Evolutionary conservation across 2,329 filamentous ascomycete species (phyloP), one percentile per base, ranked within the genome.

Genomic region (Talaromyces rugulosus): DNA sequence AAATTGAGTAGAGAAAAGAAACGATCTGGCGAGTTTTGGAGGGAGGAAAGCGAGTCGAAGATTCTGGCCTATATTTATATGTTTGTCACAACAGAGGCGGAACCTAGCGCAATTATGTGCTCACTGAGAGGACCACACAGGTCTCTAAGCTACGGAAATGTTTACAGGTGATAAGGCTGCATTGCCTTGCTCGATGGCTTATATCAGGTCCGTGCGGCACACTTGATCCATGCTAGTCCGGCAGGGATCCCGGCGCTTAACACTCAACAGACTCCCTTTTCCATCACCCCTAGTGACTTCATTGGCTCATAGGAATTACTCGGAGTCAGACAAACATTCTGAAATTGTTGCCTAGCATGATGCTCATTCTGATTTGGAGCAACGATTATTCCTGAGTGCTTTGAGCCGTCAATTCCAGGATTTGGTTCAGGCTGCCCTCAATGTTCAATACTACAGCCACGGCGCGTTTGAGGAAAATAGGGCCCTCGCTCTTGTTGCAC

Each of bases 361-460:
- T 34, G 53, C 53, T 40, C 30, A 55, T 40, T 33, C 33, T 40
- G 16, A 33, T 33, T 55, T 30, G 7, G 53, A 40, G 61, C 62
- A 47, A 50, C 30, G 57, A 59, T n/a, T 54, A 14, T 59, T 59
- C 30, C 50, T 59, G 28, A 36, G 27, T 30, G 30, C 18, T 9
- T 12, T 59, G 44, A 59, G 57, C 34, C 31, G 34, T 28, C 44
- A 59, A 44, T 59, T 59, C 18, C 57, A 59, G 31, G n/a, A 54
- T 5, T 42, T 59, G 44, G 50, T 59, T 6, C 57, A 59, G 12
- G 30, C 47, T 28, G 57, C 57, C 11, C 50, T 59, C 5, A 69
- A 65, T 44, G 73, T 72, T 4, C 72, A 74, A 50, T 81, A 81
- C 62, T 73, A 71, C 8, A 63, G 63, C 3, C 65, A 72, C 30